phyloP scores from a whole-genome alignment of 305 asterid species.

The Fraxinus ornus region DNA sequence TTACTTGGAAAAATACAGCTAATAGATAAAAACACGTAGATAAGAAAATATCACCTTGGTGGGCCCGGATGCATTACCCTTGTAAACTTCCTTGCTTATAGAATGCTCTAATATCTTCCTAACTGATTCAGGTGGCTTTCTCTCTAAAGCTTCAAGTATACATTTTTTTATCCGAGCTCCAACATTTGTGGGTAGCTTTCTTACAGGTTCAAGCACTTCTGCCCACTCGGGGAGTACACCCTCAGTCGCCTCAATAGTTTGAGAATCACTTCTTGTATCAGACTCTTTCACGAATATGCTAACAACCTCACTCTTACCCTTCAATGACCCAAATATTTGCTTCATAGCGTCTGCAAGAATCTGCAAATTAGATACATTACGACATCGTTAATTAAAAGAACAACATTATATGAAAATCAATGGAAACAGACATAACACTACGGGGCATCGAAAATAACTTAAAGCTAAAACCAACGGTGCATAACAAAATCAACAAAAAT shows the following conservation, averaged over 20 bases:
- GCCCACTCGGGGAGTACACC: slow-evolving; percentile 88
- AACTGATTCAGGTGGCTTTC: slow-evolving; percentile 95
- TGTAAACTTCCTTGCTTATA: slow-evolving; percentile 93
- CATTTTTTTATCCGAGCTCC: slow-evolving; percentile 90
- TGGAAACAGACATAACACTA: neutral
- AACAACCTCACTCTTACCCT: slow-evolving; percentile 49
- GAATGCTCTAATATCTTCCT: slow-evolving; percentile 70
- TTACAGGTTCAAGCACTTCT: slow-evolving; percentile 84
- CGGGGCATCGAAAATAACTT: neutral
- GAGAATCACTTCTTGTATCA: slow-evolving; percentile 45
- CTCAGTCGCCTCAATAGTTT: slow-evolving; percentile 42
- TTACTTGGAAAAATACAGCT: neutral
- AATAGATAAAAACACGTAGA: slow-evolving; percentile 16
- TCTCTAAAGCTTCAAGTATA: slow-evolving; percentile 72
- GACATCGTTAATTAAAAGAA: slow-evolving; percentile 19
- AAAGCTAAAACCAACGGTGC: neutral
- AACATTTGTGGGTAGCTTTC: slow-evolving; percentile 96
- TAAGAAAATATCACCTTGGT: slow-evolving; percentile 69
- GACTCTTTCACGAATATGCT: slow-evolving; percentile 47
- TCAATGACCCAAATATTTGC: slow-evolving; percentile 69
- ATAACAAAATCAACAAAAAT: neutral
- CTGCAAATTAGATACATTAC: slow-evolving; percentile 50
- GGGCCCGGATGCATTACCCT: slow-evolving; percentile 99
- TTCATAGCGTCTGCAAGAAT: slow-evolving; percentile 84
- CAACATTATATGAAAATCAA: neutral